These are phyloP conservation scores for Chytriomyces hyalinus DNA, from an alignment of 192 early-diverging fungal genomes.

Conservation along the genomic window DNA sequence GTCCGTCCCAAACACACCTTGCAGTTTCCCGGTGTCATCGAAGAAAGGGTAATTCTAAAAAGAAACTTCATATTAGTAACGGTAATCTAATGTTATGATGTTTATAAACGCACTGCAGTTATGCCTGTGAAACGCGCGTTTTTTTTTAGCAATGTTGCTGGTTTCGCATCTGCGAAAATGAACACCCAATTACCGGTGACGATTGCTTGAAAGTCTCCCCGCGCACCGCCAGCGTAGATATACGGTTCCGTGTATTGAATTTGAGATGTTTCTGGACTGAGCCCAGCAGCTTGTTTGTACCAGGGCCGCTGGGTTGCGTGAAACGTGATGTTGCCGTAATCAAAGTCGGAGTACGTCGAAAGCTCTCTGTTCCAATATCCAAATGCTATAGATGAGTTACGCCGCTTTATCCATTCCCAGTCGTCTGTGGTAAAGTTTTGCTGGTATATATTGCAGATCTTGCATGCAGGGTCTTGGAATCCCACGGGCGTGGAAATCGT, in stretches of 20 bases:
- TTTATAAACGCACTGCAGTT: neutral
- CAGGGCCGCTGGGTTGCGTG: neutral
- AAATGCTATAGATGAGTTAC: too few relatives aligned
- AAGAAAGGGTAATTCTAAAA: slow-evolving; percentile 3
- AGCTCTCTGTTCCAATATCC: neutral
- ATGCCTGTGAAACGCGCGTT: neutral
- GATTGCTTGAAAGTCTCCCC: neutral
- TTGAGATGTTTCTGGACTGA: neutral
- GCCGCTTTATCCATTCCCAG: neutral
- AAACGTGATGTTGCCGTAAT: neutral
- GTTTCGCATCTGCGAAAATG: too few relatives aligned
- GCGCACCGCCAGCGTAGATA: neutral
- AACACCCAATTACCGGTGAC: neutral
- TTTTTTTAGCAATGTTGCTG: too few relatives aligned
- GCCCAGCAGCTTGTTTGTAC: neutral
- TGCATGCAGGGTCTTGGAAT: neutral
- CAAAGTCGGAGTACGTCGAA: neutral
- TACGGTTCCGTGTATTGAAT: slow-evolving; percentile 1
- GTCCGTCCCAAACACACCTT: neutral
- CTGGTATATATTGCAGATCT: neutral
- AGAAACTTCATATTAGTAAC: neutral
- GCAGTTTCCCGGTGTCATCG: neutral
- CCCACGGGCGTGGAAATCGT: neutral
- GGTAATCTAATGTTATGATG: neutral
- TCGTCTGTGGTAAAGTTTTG: neutral